Evolutionary conservation across 2,329 filamentous ascomycete species (phyloP).

Genomic region (Beauveria brongniartii): DNA sequence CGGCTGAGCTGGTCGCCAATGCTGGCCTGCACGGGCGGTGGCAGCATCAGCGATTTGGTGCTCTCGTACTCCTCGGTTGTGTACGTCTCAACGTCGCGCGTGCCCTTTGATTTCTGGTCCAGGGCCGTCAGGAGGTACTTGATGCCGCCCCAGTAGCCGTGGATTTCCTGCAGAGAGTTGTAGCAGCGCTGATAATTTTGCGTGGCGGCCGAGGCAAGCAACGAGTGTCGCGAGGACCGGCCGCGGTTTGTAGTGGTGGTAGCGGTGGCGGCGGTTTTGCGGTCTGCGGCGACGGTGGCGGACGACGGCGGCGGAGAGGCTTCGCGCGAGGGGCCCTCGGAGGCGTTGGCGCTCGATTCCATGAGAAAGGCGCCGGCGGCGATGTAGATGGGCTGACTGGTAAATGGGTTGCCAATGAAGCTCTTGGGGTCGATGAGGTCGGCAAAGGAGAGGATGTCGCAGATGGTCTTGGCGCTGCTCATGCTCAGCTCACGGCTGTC

Average conservation of each 20-base stretch:
- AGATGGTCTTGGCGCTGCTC: slow-evolving; percentile 87
- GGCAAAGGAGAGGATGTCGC: slow-evolving; percentile 79
- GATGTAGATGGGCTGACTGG: slow-evolving; percentile 85
- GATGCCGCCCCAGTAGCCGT: slow-evolving; percentile 78
- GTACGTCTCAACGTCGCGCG: slow-evolving; percentile 66
- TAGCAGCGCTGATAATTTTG: slow-evolving; percentile 86
- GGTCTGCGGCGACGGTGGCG: slow-evolving; percentile 1
- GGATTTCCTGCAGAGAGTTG: slow-evolving; percentile 71
- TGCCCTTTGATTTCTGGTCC: slow-evolving; percentile 80
- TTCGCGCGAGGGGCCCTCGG: slow-evolving; percentile 50
- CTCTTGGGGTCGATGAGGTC: slow-evolving; percentile 80
- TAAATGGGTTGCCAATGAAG: slow-evolving; percentile 82
- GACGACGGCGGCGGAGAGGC: slow-evolving; percentile 35
- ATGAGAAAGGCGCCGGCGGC: slow-evolving; percentile 83
- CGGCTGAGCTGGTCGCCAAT: slow-evolving; percentile 34
- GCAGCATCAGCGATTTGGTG: slow-evolving; percentile 39
- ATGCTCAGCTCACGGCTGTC: slow-evolving; percentile 77
- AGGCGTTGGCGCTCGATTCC: slow-evolving; percentile 66
- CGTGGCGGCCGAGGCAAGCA: slow-evolving; percentile 72
- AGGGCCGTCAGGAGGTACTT: slow-evolving; percentile 81
- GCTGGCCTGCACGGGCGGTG: slow-evolving; percentile 29
- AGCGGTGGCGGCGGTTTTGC: slow-evolving; percentile 8
- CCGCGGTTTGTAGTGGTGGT: slow-evolving; percentile 14
- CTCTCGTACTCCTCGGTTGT: slow-evolving; percentile 70
- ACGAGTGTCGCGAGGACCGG: slow-evolving; percentile 56